Base-by-base conservation (phyloP, 108 stramenopile genomes). In the Cylindrotheca closterium region DNA sequence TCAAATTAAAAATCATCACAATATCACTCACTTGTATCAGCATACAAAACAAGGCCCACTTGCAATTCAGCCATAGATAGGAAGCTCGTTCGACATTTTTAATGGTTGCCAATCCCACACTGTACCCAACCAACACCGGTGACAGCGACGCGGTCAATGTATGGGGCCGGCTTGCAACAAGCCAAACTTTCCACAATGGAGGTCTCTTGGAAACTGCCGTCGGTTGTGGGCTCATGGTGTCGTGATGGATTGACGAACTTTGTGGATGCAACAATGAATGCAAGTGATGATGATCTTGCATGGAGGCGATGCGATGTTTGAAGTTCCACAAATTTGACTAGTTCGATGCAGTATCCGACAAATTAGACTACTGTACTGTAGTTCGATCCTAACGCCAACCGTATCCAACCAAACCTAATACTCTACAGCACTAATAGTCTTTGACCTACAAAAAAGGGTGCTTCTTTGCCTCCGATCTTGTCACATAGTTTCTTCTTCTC, bases 131-230 rank as follows among this genome's bases (percentile, higher is more conserved):
- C 21, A 93, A 26, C 7, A 86, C 74, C 34, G 94, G 94, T 37
- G 82, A 45, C 18, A 95, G 25, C 29, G 81, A 78, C 49, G 91
- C 94, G 21, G 91, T 91, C 49, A 95, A 73, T n/a, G 94, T 95
- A 74, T 95, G 91, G 0, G 94, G 94, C 22, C 94, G 86, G 22
- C 81, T 63, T 46, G 94, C 91, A 4, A 84, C 61, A 46, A 81
- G 69, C 91, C 91, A 92, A 8, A 95, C 81, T 68, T 86, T 80
- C 73, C 80, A 79, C 21, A 64, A 60, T 2, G 89, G 80, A 10
- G 94, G 94, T 27, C 79, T 59, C 18, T n/a, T 98, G 37, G 79
- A 77, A 47, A 75, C 66, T 10, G 89, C 89, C 19, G 91, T 93
- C 21, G 61, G 74, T 28, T 89, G 89, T n/a, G n/a, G n/a, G n/a